These are phyloP conservation scores for Apiotrichum veenhuisii DNA, from an alignment of 1,284 basidiomycete genomes.

Conservation along the genomic window DNA sequence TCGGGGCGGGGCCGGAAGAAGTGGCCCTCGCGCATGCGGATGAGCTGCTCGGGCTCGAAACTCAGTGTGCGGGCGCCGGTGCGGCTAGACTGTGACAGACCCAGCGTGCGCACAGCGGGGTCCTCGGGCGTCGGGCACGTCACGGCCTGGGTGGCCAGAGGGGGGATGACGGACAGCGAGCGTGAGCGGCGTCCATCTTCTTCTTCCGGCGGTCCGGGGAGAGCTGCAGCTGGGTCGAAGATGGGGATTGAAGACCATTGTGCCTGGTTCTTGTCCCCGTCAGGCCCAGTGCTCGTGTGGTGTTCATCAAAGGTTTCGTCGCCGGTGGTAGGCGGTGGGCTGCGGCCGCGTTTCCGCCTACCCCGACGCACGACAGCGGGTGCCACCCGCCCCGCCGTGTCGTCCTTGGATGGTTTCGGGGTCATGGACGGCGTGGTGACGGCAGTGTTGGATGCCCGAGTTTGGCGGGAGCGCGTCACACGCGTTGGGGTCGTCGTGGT, in stretches of 20 bases:
- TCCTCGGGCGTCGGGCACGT: constrained; percentile 16
- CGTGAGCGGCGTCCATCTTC: constrained; percentile 13
- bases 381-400: not conserved
- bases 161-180: constrained; percentile 19
- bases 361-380: not conserved
- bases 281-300: not conserved
- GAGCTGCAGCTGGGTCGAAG: not conserved
- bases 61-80: constrained; percentile 4
- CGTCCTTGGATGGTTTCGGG: not conserved
- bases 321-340: not conserved
- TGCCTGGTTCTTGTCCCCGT: too few relatives aligned
- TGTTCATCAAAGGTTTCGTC: not conserved
- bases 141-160: constrained; percentile 8
- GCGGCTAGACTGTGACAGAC: constrained; percentile 4
- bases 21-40: constrained; percentile 22
- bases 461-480: too few relatives aligned
- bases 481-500: too few relatives aligned
- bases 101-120: constrained; percentile 13
- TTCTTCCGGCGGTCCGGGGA: too few relatives aligned
- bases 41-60: constrained; percentile 16
- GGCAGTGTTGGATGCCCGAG: too few relatives aligned
- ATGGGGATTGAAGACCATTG: too few relatives aligned
- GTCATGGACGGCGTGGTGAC: not conserved
- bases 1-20: constrained; percentile 7
- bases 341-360: not conserved